Percentiles rank a stretch among this genome's conserved stretches.
These are phyloP conservation scores for Drosera spatulata DNA, from an alignment of 179 eudicot genomes.

Conservation along the genomic window DNA sequence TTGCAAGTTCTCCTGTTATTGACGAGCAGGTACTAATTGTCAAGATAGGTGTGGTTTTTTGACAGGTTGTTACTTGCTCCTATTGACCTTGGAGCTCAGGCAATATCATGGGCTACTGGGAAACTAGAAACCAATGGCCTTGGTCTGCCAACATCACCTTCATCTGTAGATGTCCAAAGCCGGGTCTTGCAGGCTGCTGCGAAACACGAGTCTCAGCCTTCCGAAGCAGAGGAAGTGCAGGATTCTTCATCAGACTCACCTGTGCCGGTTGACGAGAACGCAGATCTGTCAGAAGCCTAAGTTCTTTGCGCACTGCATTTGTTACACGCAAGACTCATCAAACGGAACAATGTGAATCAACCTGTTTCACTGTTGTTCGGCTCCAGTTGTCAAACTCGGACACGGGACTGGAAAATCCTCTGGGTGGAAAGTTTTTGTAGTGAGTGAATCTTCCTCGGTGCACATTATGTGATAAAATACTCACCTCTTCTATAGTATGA, in stretches of 20 bases:
- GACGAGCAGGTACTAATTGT: neutral
- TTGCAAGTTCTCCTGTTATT: neutral
- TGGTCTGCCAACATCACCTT: slow-evolving; percentile 73
- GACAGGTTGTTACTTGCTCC: slow-evolving; percentile 59
- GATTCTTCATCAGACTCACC: slow-evolving; percentile 18
- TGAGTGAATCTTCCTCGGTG: too few relatives aligned
- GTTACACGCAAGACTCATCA: too few relatives aligned
- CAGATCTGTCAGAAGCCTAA: slow-evolving; percentile 50
- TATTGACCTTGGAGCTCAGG: slow-evolving; percentile 58
- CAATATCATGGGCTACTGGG: slow-evolving; percentile 67
- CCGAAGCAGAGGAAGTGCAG: slow-evolving; percentile 43
- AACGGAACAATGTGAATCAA: too few relatives aligned
- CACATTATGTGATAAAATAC: too few relatives aligned
- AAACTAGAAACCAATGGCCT: slow-evolving; percentile 59
- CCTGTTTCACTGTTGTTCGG: too few relatives aligned
- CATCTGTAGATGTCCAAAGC: slow-evolving; percentile 74
- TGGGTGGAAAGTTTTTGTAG: too few relatives aligned
- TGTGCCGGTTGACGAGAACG: slow-evolving; percentile 25
- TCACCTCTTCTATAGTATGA: too few relatives aligned
- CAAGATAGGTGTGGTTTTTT: slow-evolving; percentile 3
- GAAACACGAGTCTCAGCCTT: slow-evolving; percentile 89
- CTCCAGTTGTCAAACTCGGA: too few relatives aligned
- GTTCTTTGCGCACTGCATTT: neutral
- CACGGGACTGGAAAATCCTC: too few relatives aligned
- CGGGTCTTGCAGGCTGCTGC: slow-evolving; percentile 96